phyloP scores from a whole-genome alignment of 2,329 filamentous ascomycete genomes.

The Clarireedia hainanense region DNA sequence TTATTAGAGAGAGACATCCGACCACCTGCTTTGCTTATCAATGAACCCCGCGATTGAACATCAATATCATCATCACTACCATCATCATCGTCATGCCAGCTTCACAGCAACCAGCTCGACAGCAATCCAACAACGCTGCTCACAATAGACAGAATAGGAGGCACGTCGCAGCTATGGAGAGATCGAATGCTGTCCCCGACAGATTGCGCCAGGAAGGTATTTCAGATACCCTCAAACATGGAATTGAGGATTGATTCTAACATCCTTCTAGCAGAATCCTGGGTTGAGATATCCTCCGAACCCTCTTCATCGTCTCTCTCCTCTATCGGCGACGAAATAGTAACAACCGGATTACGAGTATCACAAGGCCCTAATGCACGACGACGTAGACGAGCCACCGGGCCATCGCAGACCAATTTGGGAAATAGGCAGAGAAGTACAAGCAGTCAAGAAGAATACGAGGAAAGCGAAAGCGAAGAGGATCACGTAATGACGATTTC shows the following conservation, averaged over 20 bases:
- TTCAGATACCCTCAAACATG: not conserved
- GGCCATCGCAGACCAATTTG: constrained; percentile 22
- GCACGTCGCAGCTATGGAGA: constrained; percentile 8
- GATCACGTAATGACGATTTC: constrained; percentile 59
- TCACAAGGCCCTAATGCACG: constrained; percentile 54
- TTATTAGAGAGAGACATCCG: not conserved
- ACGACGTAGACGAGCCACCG: constrained; percentile 42
- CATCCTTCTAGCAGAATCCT: constrained; percentile 61
- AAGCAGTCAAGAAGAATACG: constrained; percentile 90
- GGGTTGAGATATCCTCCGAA: constrained; percentile 89
- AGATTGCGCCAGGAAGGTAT: constrained; percentile 26
- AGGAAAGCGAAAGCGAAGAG: constrained; percentile 86
- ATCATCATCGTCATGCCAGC: constrained; percentile 10
- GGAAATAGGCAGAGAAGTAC: constrained; percentile 37
- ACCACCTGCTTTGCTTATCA: not conserved
- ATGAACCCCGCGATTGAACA: not conserved
- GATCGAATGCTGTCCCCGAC: constrained; percentile 15
- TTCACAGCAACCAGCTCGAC: constrained; percentile 4
- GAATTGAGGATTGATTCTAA: not conserved
- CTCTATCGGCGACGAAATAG: constrained; percentile 77
- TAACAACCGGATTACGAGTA: constrained; percentile 79
- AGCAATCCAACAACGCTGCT: constrained; percentile 1
- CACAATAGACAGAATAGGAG: constrained; percentile 3
- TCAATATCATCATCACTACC: not conserved
- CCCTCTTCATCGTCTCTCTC: constrained; percentile 91